Conservation (phyloP, 164 flowering plant genomes). For the Stephania japonica region DNA sequence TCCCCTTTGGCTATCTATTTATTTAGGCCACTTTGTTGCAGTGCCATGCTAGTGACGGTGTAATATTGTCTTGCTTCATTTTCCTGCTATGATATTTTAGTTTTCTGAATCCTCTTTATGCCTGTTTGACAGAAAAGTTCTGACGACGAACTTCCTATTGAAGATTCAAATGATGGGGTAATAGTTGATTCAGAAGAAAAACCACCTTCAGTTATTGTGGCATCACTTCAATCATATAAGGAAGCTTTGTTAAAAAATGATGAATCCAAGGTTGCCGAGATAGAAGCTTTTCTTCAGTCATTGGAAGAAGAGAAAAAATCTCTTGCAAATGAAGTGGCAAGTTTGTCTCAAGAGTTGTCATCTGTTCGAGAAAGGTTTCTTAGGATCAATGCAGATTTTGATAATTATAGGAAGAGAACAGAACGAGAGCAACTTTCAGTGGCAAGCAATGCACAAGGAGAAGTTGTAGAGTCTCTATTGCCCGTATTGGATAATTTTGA, state of each 20-base stretch:
- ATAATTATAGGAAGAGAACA: conserved; percentile 89
- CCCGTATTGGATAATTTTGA: conserved; percentile 88
- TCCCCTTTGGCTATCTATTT: no score
- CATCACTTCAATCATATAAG: conserved; percentile 54
- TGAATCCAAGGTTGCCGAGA: conserved; percentile 49
- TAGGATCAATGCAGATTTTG: conserved; percentile 90
- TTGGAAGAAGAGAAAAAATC: conserved; percentile 64
- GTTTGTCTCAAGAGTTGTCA: conserved; percentile 54
- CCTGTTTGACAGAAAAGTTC: conserved; percentile 44
- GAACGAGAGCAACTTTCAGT: conserved; percentile 73
- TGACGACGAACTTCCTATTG: conserved; percentile 38
- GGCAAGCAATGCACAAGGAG: conserved; percentile 77
- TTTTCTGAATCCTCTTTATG: background rate
- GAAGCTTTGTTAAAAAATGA: conserved; percentile 68
- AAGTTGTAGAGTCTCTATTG: conserved; percentile 74
- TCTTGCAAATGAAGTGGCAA: conserved; percentile 43
- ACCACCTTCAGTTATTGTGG: conserved; percentile 35
- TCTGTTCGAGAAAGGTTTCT: conserved; percentile 53
- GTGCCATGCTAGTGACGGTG: background rate
- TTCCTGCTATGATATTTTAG: background rate
- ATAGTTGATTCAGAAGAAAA: conserved; percentile 37
- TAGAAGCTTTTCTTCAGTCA: conserved; percentile 52
- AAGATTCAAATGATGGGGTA: conserved; percentile 36
- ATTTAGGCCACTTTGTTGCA: background rate
- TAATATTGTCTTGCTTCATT: background rate